Evolutionary conservation across 768 basidiomycete genomes (phyloP).

Genomic region (Calocybe indica): DNA sequence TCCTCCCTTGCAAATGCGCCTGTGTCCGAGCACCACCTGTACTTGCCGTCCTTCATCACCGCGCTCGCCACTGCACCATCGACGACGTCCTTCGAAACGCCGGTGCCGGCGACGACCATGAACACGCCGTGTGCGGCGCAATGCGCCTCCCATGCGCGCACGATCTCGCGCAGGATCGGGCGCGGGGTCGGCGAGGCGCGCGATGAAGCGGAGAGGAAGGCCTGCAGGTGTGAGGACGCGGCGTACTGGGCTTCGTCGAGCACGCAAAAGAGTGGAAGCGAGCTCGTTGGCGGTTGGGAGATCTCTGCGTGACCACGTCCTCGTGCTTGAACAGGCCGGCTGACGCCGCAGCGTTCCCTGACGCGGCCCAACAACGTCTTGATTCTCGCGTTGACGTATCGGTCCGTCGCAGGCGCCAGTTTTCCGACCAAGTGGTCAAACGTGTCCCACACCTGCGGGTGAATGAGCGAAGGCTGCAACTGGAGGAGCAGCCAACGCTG

Average conservation of each 20-base stretch:
- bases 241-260: slow-evolving; percentile 42
- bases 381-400: slow-evolving; percentile 28
- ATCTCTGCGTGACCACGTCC: background rate
- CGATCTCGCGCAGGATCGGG: slow-evolving; percentile 36
- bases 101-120: slow-evolving; percentile 40
- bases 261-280: slow-evolving; percentile 34
- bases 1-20: slow-evolving; percentile 32
- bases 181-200: slow-evolving; percentile 26
- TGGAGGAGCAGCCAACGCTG: slow-evolving; percentile 37
- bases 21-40: slow-evolving; percentile 40
- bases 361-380: slow-evolving; percentile 24
- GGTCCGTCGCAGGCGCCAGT: slow-evolving; percentile 25
- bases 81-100: slow-evolving; percentile 38
- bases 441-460: slow-evolving; percentile 32
- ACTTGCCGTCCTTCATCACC: slow-evolving; percentile 39
- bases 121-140: slow-evolving; percentile 33
- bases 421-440: slow-evolving; percentile 32
- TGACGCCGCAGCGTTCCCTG: slow-evolving; percentile 15
- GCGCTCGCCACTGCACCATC: slow-evolving; percentile 39
- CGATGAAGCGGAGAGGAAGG: slow-evolving; percentile 26
- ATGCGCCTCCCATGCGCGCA: slow-evolving; percentile 33
- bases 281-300: background rate
- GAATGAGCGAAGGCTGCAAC: slow-evolving; percentile 30
- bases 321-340: slow-evolving; percentile 1
- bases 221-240: slow-evolving; percentile 27